Evolutionary conservation across 2,329 filamentous ascomycete genomes (phyloP).

Genomic region (Aspergillus aculeatus): DNA sequence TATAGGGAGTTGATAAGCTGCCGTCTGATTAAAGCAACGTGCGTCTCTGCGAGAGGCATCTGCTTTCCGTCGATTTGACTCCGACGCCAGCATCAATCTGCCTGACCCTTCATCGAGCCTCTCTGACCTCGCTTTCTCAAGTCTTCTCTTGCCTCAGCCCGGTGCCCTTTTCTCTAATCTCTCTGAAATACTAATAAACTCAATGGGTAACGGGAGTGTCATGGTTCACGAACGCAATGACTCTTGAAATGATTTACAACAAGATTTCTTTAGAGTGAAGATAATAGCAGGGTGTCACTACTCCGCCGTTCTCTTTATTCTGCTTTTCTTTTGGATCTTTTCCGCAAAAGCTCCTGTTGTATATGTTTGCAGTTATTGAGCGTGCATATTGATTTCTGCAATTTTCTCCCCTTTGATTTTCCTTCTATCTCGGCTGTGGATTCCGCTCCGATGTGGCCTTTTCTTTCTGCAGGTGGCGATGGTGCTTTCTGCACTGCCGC

Average conservation of each 20-base stretch:
- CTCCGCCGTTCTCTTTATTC: conserved; percentile 3
- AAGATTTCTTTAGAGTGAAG: conserved; percentile 11
- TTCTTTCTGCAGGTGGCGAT: conserved; percentile 1
- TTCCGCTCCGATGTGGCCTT: conserved; percentile 5
- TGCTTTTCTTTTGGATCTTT: conserved; percentile 16
- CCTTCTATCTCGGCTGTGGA: conserved; percentile 3
- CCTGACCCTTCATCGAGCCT: conserved; percentile 3
- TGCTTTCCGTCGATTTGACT: not conserved
- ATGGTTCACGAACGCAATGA: conserved; percentile 41
- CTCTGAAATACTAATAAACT: conserved; percentile 19
- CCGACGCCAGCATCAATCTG: conserved; percentile 2
- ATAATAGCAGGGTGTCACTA: not conserved
- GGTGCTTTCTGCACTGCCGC: not conserved
- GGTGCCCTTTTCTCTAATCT: conserved; percentile 13
- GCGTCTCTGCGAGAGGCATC: not conserved
- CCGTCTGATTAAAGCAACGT: not conserved
- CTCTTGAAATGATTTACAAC: conserved; percentile 22
- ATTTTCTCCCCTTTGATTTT: conserved; percentile 14
- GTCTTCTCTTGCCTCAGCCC: conserved; percentile 7
- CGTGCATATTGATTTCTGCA: conserved; percentile 34
- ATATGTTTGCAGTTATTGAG: conserved; percentile 37
- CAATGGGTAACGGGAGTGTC: conserved; percentile 31
- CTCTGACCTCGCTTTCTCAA: conserved; percentile 7
- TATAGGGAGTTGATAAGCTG: conserved; percentile 1
- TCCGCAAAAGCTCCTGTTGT: conserved; percentile 30